Evolutionary conservation across 805 yeast genomes (phyloP).

Genomic region (Saccharomyces eubayanus): DNA sequence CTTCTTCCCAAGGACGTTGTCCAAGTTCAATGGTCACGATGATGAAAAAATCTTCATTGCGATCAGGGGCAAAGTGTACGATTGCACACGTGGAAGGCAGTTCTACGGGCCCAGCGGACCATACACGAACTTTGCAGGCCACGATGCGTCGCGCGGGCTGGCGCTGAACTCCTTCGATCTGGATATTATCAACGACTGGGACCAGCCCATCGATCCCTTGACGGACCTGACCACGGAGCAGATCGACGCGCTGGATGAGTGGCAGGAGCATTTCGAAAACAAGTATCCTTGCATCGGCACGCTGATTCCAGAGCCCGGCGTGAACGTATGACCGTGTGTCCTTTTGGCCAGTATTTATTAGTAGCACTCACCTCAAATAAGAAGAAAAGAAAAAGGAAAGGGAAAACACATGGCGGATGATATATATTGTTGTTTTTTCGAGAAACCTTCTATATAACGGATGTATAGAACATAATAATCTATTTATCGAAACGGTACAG

Average conservation of each 20-base stretch:
- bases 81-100: conserved; percentile 67
- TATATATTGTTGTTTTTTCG: background rate
- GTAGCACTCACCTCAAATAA: background rate
- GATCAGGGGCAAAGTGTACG: conserved; percentile 79
- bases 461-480: background rate
- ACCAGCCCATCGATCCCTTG: conserved; percentile 70
- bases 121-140: conserved; percentile 88
- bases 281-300: conserved; percentile 81
- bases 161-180: conserved; percentile 81
- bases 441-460: background rate
- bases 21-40: conserved; percentile 72
- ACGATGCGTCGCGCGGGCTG: conserved; percentile 88
- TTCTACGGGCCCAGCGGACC: conserved; percentile 97
- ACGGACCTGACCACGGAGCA: conserved; percentile 55
- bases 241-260: conserved; percentile 59
- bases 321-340: conserved; percentile 9
- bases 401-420: background rate
- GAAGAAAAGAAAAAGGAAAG: background rate
- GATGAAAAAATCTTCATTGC: conserved; percentile 76
- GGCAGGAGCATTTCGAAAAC: conserved; percentile 75
- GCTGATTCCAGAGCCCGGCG: conserved; percentile 40
- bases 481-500: background rate
- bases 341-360: background rate
- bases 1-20: conserved; percentile 69
- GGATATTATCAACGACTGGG: conserved; percentile 55